Evolutionary conservation across 495 filamentous ascomycete species (phyloP).

Genomic region (Daldinia decipiens): DNA sequence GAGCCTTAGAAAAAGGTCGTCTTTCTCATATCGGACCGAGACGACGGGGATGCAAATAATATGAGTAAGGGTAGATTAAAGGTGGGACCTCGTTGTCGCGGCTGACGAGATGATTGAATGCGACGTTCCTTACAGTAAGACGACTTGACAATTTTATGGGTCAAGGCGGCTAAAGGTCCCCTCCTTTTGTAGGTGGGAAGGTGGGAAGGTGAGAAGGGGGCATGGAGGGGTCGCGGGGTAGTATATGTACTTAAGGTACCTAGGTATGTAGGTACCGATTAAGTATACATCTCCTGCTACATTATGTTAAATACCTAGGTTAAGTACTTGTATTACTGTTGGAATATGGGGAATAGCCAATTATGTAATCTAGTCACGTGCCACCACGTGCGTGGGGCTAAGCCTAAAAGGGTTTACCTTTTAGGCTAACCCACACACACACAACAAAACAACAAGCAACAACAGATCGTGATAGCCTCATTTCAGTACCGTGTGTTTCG

Average conservation of each 20-base stretch:
- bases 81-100: constrained; percentile 15
- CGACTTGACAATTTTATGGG: constrained; percentile 32
- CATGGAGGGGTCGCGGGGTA: constrained; percentile 31
- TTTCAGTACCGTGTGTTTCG: too few relatives aligned
- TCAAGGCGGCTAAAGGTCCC: not conserved
- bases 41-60: constrained; percentile 3
- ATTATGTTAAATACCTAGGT: too few relatives aligned
- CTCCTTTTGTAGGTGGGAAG: not conserved
- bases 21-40: not conserved
- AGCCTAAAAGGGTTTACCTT: too few relatives aligned
- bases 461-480: too few relatives aligned
- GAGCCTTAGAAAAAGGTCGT: not conserved
- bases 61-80: constrained; percentile 30
- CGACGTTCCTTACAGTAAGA: constrained; percentile 43
- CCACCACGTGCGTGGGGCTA: too few relatives aligned
- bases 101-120: constrained; percentile 17
- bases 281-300: too few relatives aligned
- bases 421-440: too few relatives aligned
- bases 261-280: too few relatives aligned
- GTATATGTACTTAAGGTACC: not conserved
- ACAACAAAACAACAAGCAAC: too few relatives aligned
- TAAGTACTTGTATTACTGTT: too few relatives aligned
- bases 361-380: too few relatives aligned
- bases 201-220: constrained; percentile 12
- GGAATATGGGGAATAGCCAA: too few relatives aligned